Percentiles rank a stretch among this genome's conserved stretches.
Conservation (phyloP, 352 stramenopile genomes). For the Pythium vanterpoolii region DNA sequence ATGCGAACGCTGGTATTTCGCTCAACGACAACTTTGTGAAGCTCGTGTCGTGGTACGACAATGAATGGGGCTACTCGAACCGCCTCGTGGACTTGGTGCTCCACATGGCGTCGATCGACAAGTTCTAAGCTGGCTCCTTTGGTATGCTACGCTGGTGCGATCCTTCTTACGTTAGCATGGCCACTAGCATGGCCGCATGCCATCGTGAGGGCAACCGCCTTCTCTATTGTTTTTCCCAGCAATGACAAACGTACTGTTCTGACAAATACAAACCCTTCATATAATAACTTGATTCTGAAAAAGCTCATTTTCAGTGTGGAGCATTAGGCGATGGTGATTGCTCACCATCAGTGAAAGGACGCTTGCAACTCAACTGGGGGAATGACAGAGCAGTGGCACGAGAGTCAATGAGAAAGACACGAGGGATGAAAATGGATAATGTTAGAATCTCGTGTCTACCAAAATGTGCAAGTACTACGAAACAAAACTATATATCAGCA, state of each 20-base stretch:
- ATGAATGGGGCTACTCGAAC: conserved; percentile 93
- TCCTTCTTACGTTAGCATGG: too few species aligned
- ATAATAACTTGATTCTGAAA: too few species aligned
- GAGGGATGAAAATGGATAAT: neutral
- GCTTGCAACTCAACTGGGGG: neutral
- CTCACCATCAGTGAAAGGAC: neutral
- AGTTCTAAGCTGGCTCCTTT: conserved; percentile 40
- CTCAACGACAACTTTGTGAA: conserved; percentile 96
- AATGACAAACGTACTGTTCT: conserved; percentile 3
- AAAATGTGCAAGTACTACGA: neutral
- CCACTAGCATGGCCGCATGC: too few species aligned
- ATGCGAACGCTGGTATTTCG: conserved; percentile 93
- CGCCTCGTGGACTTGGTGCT: conserved; percentile 72
- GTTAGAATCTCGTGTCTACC: neutral
- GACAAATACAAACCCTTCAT: neutral
- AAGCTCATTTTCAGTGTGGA: conserved; percentile 9
- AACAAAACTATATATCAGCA: conserved; percentile 1
- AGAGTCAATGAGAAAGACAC: neutral
- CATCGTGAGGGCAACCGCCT: too few species aligned
- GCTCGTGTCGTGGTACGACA: conserved; percentile 95
- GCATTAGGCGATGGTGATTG: too few species aligned
- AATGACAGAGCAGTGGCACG: too few species aligned
- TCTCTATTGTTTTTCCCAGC: neutral
- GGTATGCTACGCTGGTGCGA: neutral
- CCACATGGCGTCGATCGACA: conserved; percentile 50